These are phyloP conservation scores for Alternaria angustiovoidea DNA, from an alignment of 2,329 filamentous ascomycete genomes.

Conservation along the genomic window DNA sequence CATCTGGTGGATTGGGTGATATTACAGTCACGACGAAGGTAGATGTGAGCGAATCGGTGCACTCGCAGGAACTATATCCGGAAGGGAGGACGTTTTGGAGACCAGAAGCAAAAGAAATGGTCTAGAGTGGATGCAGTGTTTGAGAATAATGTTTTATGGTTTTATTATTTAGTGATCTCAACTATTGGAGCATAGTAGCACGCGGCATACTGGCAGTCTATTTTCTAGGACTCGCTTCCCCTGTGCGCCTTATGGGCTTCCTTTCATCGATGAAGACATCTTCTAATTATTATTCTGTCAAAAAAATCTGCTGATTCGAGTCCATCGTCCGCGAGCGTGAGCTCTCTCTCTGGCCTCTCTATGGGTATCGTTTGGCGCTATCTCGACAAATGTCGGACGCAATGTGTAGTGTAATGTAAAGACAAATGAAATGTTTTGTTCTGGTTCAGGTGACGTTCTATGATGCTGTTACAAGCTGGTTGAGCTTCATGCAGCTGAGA, in stretches of 20 bases:
- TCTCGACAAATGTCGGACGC: neutral
- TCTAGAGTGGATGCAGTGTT: neutral
- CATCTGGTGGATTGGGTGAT: neutral
- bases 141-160: neutral
- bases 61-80: neutral
- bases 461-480: neutral
- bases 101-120: slow-evolving; percentile 7
- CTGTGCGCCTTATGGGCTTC: too few relatives aligned
- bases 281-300: too few relatives aligned
- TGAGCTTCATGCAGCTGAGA: slow-evolving; percentile 7
- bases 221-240: too few relatives aligned
- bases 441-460: neutral
- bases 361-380: neutral
- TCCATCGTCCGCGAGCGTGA: too few relatives aligned
- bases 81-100: neutral
- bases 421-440: neutral
- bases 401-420: neutral
- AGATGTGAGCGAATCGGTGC: slow-evolving; percentile 17
- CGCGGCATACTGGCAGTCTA: too few relatives aligned
- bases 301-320: too few relatives aligned
- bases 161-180: neutral
- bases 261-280: too few relatives aligned
- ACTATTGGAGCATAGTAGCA: too few relatives aligned
- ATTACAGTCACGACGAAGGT: slow-evolving; percentile 25
- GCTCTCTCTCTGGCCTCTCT: neutral